Evolutionary conservation across 495 filamentous ascomycete genomes (phyloP), one percentile per base, ranked within the genome.

Genomic region (Lasiosphaeria ovina): DNA sequence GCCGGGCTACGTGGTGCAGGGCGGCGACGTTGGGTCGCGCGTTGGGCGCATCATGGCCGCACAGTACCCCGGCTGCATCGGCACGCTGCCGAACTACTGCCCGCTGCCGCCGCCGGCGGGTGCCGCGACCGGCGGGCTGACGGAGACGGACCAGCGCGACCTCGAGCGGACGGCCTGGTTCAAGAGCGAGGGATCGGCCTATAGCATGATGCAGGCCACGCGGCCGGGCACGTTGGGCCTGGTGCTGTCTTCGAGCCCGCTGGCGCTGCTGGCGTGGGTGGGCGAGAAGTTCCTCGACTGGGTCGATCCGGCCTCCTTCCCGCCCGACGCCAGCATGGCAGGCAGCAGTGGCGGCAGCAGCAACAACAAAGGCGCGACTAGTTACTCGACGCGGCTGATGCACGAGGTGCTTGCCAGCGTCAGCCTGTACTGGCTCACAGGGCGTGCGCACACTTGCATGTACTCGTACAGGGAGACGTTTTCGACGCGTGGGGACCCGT

Each of bases 251-350:
- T 73, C 77, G 1, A 87, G 66, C 53, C 87, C 87, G 1, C 58
- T 90, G 7, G 84, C 85, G 1, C 71, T 89, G n/a, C 75, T 90
- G 10, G 81, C 86, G 42, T 90, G 87, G 55, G 71, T 89, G 44
- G 87, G 83, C 32, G 87, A 91, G 69, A 90, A 91, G 65, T 84
- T 84, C 62, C 62, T 87, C 10, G 78, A 81, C 40, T 90, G 87
- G 87, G 74, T 34, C 34, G 35, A 38, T 45, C 60, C 32, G 53
- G 45, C 4, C 72, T 51, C 32, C 59, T 57, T 52, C 47, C 24
- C 24, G 24, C 24, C 24, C 24, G 24, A 24, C 2, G 54, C 0
- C 57, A 45, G n/a, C 47, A 62, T 47, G 8, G 38, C 44, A 11
- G 44, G 5, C 4, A 9, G 24, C 24, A 24, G 24, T 24, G 24